Evolutionary conservation across 2,329 filamentous ascomycete genomes (phyloP).

Genomic region (Ascosphaera apis): DNA sequence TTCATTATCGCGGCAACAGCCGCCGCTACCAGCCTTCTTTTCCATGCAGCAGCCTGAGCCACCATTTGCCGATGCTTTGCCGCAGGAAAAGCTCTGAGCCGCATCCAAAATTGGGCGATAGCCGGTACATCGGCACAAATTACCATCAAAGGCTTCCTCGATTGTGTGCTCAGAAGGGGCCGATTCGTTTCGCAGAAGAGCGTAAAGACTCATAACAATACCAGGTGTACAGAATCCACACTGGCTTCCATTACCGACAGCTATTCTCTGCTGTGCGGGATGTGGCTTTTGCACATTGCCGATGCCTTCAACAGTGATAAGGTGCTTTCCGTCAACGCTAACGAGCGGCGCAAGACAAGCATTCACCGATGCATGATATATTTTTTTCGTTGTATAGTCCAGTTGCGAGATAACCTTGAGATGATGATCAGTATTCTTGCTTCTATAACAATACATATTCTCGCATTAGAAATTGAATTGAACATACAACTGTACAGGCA

Average conservation of each 20-base stretch:
- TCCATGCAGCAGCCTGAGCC: slow-evolving; percentile 53
- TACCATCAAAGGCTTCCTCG: slow-evolving; percentile 93
- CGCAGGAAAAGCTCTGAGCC: slow-evolving; percentile 59
- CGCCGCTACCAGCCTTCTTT: slow-evolving; percentile 28
- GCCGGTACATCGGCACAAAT: slow-evolving; percentile 84
- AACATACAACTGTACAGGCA: slow-evolving; percentile 63
- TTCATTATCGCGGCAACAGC: slow-evolving; percentile 40
- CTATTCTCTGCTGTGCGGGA: slow-evolving; percentile 73
- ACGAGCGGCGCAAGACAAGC: slow-evolving; percentile 83
- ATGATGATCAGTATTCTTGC: not conserved
- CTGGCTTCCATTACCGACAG: slow-evolving; percentile 77
- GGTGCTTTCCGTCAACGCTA: slow-evolving; percentile 90
- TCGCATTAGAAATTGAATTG: not conserved
- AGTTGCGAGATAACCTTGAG: slow-evolving; percentile 57
- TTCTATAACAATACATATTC: too few relatives aligned
- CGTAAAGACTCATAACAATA: slow-evolving; percentile 94
- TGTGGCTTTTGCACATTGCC: slow-evolving; percentile 72
- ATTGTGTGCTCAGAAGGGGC: slow-evolving; percentile 58
- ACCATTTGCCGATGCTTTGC: slow-evolving; percentile 32
- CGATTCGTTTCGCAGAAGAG: slow-evolving; percentile 64
- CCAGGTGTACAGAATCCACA: slow-evolving; percentile 93
- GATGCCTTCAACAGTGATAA: slow-evolving; percentile 93
- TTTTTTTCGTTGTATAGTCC: slow-evolving; percentile 74
- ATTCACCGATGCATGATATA: slow-evolving; percentile 94
- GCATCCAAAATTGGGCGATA: slow-evolving; percentile 88